phyloP scores from a whole-genome alignment of 768 basidiomycete genomes.

The Boletus barrowsii region DNA sequence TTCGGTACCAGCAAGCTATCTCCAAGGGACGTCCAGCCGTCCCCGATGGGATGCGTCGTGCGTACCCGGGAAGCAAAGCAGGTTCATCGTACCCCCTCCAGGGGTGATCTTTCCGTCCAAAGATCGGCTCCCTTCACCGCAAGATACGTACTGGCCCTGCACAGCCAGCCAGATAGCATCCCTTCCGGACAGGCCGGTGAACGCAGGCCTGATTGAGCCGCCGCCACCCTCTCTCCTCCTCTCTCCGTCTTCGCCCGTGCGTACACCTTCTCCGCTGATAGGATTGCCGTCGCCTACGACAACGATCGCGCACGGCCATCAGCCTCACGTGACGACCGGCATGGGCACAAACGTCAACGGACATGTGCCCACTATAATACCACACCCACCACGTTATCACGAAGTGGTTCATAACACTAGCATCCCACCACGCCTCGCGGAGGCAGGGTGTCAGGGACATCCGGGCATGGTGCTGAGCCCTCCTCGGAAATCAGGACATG shows the following conservation, averaged over 20 bases:
- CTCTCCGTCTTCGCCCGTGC: slow-evolving; percentile 13
- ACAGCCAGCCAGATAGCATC: neutral
- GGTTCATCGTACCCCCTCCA: slow-evolving; percentile 24
- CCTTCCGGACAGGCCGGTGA: slow-evolving; percentile 1
- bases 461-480: slow-evolving; percentile 4
- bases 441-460: slow-evolving; percentile 26
- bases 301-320: slow-evolving; percentile 9
- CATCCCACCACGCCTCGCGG: slow-evolving; percentile 20
- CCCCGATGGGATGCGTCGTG: slow-evolving; percentile 12
- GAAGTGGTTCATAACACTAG: slow-evolving; percentile 4
- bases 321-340: neutral
- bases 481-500: slow-evolving; percentile 21
- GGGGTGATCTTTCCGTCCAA: slow-evolving; percentile 24
- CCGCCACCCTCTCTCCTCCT: slow-evolving; percentile 12
- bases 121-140: slow-evolving; percentile 15
- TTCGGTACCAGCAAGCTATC: slow-evolving; percentile 12
- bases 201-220: slow-evolving; percentile 5
- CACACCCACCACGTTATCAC: slow-evolving; percentile 20
- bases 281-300: slow-evolving; percentile 14
- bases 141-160: slow-evolving; percentile 14
- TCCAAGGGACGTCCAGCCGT: neutral
- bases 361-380: slow-evolving; percentile 9
- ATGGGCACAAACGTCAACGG: slow-evolving; percentile 7
- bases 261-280: slow-evolving; percentile 7
- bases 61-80: slow-evolving; percentile 8